Evolutionary conservation across 345 rosid genomes (phyloP).

Genomic region (Euphorbia peplus): DNA sequence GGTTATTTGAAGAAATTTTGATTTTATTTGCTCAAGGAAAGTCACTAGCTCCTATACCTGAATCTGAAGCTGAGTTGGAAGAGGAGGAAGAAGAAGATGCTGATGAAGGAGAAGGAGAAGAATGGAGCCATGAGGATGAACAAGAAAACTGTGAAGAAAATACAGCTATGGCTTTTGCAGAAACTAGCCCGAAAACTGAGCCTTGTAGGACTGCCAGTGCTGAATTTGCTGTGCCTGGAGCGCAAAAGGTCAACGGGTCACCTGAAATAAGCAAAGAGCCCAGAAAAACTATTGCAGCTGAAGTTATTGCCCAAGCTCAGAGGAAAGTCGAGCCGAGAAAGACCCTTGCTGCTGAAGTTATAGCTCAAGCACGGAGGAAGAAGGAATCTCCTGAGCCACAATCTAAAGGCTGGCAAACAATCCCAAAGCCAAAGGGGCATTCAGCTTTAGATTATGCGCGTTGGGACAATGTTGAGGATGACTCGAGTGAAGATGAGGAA

Average conservation of each 20-base stretch:
- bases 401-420: conserved; percentile 79
- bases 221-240: conserved; percentile 30
- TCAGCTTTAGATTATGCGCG: conserved; percentile 79
- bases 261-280: conserved; percentile 18
- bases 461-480: conserved; percentile 78
- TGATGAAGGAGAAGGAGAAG: conserved; percentile 6
- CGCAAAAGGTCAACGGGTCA: conserved; percentile 30
- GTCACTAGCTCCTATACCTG: conserved; percentile 95
- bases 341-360: conserved; percentile 19
- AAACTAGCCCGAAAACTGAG: conserved; percentile 27
- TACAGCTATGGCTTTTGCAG: conserved; percentile 10
- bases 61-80: conserved; percentile 78
- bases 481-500: conserved; percentile 76
- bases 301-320: conserved; percentile 34
- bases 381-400: conserved; percentile 37
- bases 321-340: conserved; percentile 29
- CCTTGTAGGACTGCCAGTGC: conserved; percentile 7
- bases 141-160: conserved; percentile 24
- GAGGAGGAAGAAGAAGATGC: conserved; percentile 52
- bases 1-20: conserved; percentile 19
- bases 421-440: conserved; percentile 98
- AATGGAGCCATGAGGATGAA: conserved; percentile 10
- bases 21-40: conserved; percentile 64
- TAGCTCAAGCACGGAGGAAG: conserved; percentile 26
- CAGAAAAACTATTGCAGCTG: conserved; percentile 27